phyloP scores from a whole-genome alignment of 1,284 basidiomycete genomes.

The Gymnopus androsaceus region DNA sequence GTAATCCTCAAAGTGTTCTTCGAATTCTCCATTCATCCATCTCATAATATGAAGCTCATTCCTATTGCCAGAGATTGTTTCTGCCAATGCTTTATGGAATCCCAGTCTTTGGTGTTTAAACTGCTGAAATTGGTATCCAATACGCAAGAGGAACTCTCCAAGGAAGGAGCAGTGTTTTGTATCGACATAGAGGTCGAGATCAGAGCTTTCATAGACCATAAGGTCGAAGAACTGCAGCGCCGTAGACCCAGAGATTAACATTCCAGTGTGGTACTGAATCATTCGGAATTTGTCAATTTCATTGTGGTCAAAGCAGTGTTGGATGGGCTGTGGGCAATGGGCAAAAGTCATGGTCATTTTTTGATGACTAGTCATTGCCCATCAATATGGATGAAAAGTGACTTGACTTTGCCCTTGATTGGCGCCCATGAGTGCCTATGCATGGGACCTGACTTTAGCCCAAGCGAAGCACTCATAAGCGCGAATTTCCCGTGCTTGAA shows the following conservation, averaged over 20 bases:
- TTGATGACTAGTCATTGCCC: too few species aligned
- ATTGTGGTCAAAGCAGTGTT: neutral
- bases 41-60: neutral
- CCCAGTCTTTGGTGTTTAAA: neutral
- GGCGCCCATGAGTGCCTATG: too few species aligned
- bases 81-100: neutral
- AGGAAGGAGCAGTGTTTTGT: neutral
- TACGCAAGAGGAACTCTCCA: neutral
- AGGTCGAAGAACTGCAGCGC: conserved; percentile 11
- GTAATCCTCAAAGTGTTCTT: conserved; percentile 12
- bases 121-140: neutral
- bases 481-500: too few species aligned
- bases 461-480: too few species aligned
- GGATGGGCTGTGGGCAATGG: too few species aligned
- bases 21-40: neutral
- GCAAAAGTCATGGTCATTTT: too few species aligned
- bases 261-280: conserved; percentile 6
- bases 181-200: conserved; percentile 11
- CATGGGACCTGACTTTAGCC: too few species aligned
- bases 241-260: conserved; percentile 11
- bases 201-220: neutral
- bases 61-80: neutral
- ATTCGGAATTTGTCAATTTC: conserved; percentile 7
- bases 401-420: too few species aligned
- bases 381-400: too few species aligned